These are phyloP conservation scores for Globisporangium emineosum DNA, from an alignment of 352 stramenopile genomes.

Conservation along the genomic window DNA sequence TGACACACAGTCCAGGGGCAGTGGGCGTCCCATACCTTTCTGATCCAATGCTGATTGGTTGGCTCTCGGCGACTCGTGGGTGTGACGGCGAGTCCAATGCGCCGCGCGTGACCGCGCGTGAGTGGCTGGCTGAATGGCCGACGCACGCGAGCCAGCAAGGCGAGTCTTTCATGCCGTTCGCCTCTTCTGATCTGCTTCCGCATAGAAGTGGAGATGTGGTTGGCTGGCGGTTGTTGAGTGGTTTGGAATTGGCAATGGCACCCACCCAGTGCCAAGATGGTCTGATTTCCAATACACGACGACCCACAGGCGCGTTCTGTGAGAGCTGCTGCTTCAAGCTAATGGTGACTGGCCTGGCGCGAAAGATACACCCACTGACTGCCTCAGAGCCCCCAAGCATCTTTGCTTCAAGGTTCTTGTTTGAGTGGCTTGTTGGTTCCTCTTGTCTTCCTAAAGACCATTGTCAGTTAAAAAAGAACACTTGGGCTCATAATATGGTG, in stretches of 20 bases:
- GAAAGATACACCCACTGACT: constrained; percentile 1
- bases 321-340: constrained; percentile 8
- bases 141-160: background rate
- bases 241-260: background rate
- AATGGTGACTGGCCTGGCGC: background rate
- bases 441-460: background rate
- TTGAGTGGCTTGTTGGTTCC: background rate
- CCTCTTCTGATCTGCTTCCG: constrained; percentile 6
- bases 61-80: constrained; percentile 7
- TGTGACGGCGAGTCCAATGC: constrained; percentile 7
- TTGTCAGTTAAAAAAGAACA: background rate
- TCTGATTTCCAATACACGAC: background rate
- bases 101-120: background rate
- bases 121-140: background rate
- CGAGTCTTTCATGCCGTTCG: constrained; percentile 4
- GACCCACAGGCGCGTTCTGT: background rate
- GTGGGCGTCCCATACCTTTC: background rate
- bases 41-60: constrained; percentile 3
- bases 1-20: background rate
- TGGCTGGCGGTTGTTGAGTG: background rate
- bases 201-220: background rate
- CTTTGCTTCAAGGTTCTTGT: background rate
- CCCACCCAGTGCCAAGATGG: background rate
- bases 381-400: background rate
- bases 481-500: too few relatives aligned